Evolutionary conservation across 495 filamentous ascomycete genomes (phyloP), one percentile per base, ranked within the genome.

Genomic region (Hyphodiscus hymeniophilus): DNA sequence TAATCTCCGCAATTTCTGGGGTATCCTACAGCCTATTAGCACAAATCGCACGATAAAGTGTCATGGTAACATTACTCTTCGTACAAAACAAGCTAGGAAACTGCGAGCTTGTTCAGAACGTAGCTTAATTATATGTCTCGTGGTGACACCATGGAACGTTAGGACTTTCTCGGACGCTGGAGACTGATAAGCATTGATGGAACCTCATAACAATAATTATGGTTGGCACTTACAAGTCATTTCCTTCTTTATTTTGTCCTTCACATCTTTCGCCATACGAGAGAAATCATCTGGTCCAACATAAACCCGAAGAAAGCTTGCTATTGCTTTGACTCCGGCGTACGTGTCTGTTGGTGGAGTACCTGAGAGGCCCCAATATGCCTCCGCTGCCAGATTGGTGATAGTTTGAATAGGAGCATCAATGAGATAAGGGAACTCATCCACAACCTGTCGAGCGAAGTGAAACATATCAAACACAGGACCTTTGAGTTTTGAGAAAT

Each of bases 301-400:
- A 47, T 77, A 67, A 30, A 78, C 58, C 0, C 72, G 70, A 5
- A 87, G 42, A 28, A 81, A 69, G 1, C 56, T 54, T 2, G 81
- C 75, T 35, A 85, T 77, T 5, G 60, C 65, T 44, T 81, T 80
- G n/a, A 85, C 63, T 50, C 82, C 76, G 2, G 68, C 64, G 56
- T 83, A 83, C 42, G 78, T 72, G 3, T 65, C 63, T 5, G 83
- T 50, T 0, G 64, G 63, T 4, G 82, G 83, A 7, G 83, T 87
- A n/a, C 77, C 83, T 4, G 81, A 84, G 6, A 87, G 61, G n/a
- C 81, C 63, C 81, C 82, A 87, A 22, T 68, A 69, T 8, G 66
- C 73, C 17, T 63, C 66, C 17, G 72, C 69, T 15, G 69, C 54
- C 1, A 85, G 34, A 30, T 48, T 56, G 1, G 50, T 56, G 30